Conservation (phyloP, 129 eudicot genomes). For the Centrapalus pauciflorus region DNA sequence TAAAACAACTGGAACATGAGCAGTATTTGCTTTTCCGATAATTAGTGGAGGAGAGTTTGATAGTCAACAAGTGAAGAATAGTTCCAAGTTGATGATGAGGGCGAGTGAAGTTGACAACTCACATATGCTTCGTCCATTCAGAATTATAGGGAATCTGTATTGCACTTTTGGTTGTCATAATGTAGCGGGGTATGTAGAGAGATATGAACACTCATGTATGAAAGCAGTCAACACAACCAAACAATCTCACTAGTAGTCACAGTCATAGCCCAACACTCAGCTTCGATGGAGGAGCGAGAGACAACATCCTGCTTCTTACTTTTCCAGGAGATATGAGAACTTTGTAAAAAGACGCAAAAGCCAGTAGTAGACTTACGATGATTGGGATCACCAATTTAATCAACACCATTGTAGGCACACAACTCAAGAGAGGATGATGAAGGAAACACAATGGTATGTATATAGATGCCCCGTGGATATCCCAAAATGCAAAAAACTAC, state of each 20-base stretch:
- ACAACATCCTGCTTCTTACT: background rate
- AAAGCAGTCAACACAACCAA: background rate
- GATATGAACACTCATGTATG: background rate
- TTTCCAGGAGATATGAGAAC: background rate
- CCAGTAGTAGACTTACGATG: background rate
- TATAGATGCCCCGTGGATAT: too few relatives aligned
- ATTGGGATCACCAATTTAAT: background rate
- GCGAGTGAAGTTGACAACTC: too few relatives aligned
- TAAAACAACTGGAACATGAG: too few relatives aligned
- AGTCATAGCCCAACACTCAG: background rate
- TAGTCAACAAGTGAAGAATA: too few relatives aligned
- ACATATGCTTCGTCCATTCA: too few relatives aligned
- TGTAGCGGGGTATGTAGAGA: too few relatives aligned
- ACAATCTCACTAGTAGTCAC: background rate
- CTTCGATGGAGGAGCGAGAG: background rate
- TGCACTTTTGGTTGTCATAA: too few relatives aligned
- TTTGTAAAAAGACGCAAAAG: background rate
- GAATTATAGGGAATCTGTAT: too few relatives aligned
- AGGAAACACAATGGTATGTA: background rate
- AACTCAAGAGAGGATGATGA: background rate
- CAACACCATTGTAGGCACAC: background rate
- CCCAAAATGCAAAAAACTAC: too few relatives aligned
- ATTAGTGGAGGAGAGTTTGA: too few relatives aligned
- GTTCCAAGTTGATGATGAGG: too few relatives aligned
- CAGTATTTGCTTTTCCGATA: too few relatives aligned